These are phyloP conservation scores for Backusella luteola DNA, from an alignment of 192 early-diverging fungal genomes.

Conservation along the genomic window DNA sequence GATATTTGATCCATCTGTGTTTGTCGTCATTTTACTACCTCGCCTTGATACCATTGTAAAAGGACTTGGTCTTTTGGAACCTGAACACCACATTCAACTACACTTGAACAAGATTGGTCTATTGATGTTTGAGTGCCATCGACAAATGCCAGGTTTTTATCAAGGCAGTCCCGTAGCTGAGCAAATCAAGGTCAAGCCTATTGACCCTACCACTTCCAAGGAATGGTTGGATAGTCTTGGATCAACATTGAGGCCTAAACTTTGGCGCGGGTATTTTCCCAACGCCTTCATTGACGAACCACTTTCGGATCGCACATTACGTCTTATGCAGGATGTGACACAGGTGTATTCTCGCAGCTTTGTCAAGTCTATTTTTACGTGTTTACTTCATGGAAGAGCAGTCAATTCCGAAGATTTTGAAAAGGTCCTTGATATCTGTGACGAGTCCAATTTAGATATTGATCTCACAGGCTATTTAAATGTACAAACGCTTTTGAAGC, in stretches of 20 bases:
- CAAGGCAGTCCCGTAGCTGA: background rate
- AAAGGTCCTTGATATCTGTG: slow-evolving; percentile 47
- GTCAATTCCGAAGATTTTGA: slow-evolving; percentile 46
- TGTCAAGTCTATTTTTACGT: slow-evolving; percentile 51
- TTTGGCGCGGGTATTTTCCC: slow-evolving; percentile 23
- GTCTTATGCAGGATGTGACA: slow-evolving; percentile 40
- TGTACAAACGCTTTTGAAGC: slow-evolving; percentile 43
- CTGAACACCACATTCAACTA: background rate
- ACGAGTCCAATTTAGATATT: slow-evolving; percentile 49
- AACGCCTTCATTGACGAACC: background rate
- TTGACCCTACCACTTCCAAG: background rate
- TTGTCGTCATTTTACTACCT: slow-evolving; percentile 49
- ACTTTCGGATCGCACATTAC: slow-evolving; percentile 28
- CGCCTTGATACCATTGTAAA: slow-evolving; percentile 36
- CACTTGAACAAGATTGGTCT: slow-evolving; percentile 25
- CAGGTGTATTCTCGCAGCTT: slow-evolving; percentile 52
- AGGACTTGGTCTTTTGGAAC: slow-evolving; percentile 14
- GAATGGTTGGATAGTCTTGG: slow-evolving; percentile 31
- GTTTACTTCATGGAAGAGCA: slow-evolving; percentile 46
- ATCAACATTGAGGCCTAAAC: slow-evolving; percentile 21
- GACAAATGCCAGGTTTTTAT: slow-evolving; percentile 33
- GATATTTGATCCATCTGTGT: slow-evolving; percentile 42
- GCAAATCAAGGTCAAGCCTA: slow-evolving; percentile 3
- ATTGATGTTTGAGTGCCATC: slow-evolving; percentile 52
- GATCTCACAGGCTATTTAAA: slow-evolving; percentile 59